phyloP scores from a whole-genome alignment of 2,329 filamentous ascomycete species.

The Sarocladium oryzae region DNA sequence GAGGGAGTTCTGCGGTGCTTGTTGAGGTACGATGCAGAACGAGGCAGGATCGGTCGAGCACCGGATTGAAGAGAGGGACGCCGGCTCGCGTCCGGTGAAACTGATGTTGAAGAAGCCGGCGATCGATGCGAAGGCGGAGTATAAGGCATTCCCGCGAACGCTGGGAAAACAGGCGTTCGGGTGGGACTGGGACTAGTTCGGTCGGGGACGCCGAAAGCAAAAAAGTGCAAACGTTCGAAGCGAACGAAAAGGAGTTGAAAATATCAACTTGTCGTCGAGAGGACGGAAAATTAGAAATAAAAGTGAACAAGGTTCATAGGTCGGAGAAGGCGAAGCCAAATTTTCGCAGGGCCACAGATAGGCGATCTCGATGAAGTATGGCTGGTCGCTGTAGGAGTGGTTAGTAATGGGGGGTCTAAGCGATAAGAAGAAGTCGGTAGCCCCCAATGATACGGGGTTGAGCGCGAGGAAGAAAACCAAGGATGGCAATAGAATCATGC shows the following conservation, averaged over 20 bases:
- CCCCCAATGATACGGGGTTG: neutral
- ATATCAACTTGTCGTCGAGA: neutral
- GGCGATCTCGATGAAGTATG: constrained; percentile 6
- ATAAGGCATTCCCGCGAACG: constrained; percentile 66
- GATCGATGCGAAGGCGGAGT: constrained; percentile 69
- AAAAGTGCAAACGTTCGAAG: neutral
- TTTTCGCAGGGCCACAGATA: neutral
- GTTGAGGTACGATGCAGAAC: constrained; percentile 60
- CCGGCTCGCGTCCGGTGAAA: constrained; percentile 52
- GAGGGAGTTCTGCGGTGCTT: constrained; percentile 56
- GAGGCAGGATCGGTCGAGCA: constrained; percentile 49
- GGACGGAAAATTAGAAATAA: neutral
- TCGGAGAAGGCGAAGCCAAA: neutral
- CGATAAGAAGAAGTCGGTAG: neutral
- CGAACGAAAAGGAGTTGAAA: too few species aligned
- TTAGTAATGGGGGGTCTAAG: neutral
- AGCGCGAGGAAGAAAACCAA: neutral
- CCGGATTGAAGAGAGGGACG: constrained; percentile 49
- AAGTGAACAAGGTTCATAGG: constrained; percentile 4
- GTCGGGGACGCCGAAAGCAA: neutral
- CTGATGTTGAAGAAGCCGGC: constrained; percentile 50
- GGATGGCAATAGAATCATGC: neutral
- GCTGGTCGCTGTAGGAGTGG: neutral
- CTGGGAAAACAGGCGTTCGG: constrained; percentile 7
- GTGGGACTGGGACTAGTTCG: neutral